These are phyloP conservation scores for Aspergillus sclerotialis DNA, from an alignment of 2,329 filamentous ascomycete genomes.

Conservation along the genomic window DNA sequence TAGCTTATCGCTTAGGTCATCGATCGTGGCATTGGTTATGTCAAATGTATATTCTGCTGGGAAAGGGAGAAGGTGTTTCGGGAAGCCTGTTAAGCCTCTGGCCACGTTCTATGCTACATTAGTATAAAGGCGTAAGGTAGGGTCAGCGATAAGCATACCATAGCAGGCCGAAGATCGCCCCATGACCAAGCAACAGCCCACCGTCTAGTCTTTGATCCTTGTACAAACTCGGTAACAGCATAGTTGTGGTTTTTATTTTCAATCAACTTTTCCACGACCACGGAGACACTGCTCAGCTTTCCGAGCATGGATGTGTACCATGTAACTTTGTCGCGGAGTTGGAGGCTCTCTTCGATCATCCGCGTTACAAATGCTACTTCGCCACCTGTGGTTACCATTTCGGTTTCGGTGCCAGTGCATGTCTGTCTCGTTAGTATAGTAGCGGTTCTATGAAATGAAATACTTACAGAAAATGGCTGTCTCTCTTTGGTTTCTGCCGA, in stretches of 20 bases:
- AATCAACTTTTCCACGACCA: conserved; percentile 55
- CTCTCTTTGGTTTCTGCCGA: conserved; percentile 60
- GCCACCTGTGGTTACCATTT: conserved; percentile 80
- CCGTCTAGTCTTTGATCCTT: conserved; percentile 69
- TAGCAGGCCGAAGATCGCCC: conserved; percentile 55
- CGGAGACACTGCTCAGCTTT: conserved; percentile 62
- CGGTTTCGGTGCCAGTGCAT: conserved; percentile 67
- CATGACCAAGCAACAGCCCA: conserved; percentile 93
- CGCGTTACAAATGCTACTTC: conserved; percentile 67
- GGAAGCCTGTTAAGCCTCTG: conserved; percentile 37
- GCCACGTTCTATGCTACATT: conserved; percentile 25
- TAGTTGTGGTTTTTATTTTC: conserved; percentile 63
- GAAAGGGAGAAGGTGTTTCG: conserved; percentile 47
- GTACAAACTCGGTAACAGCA: conserved; percentile 71
- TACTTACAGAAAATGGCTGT: conserved; percentile 62
- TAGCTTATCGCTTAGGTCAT: conserved; percentile 30
- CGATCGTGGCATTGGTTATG: conserved; percentile 17
- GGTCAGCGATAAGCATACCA: conserved; percentile 28
- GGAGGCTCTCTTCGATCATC: conserved; percentile 64
- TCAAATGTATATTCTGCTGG: conserved; percentile 45
- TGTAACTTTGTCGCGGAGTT: conserved; percentile 53
- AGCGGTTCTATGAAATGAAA: no score
- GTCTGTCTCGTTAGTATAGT: conserved; percentile 20
- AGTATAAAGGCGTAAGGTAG: conserved; percentile 4
- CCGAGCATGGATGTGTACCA: conserved; percentile 95